These are phyloP conservation scores for Cinnamomum chago DNA, from an alignment of 164 flowering plant genomes.

Conservation along the genomic window DNA sequence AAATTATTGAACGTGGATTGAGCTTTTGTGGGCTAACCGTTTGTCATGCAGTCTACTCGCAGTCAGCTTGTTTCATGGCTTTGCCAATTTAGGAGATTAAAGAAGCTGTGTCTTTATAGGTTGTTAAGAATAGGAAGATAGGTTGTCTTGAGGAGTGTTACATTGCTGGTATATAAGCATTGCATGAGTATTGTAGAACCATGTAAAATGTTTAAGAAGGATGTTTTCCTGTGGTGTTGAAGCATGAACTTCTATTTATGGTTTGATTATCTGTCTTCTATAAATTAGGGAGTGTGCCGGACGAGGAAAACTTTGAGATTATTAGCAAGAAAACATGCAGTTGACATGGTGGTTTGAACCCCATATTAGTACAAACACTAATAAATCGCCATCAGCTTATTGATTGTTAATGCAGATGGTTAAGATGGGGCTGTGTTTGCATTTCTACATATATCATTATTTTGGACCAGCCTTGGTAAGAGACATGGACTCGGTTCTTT, in stretches of 20 bases:
- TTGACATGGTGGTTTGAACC: slow-evolving; percentile 34
- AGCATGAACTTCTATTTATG: slow-evolving; percentile 36
- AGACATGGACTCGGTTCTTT: slow-evolving; percentile 28
- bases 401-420: slow-evolving; percentile 37
- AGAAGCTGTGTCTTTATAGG: slow-evolving; percentile 35
- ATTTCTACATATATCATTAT: slow-evolving; percentile 32
- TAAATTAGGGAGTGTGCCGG: slow-evolving; percentile 26
- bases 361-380: slow-evolving; percentile 38
- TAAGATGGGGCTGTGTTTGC: slow-evolving; percentile 35
- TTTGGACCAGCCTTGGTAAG: slow-evolving; percentile 25
- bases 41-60: slow-evolving; percentile 37
- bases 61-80: slow-evolving; percentile 29
- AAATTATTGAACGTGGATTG: slow-evolving; percentile 21
- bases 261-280: slow-evolving; percentile 32
- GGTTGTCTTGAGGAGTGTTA: slow-evolving; percentile 30
- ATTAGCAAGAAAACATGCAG: slow-evolving; percentile 37
- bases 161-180: slow-evolving; percentile 26
- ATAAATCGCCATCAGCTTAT: slow-evolving; percentile 37
- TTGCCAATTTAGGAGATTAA: slow-evolving; percentile 28
- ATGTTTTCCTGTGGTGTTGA: slow-evolving; percentile 31
- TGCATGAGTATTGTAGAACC: slow-evolving; percentile 36
- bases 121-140: slow-evolving; percentile 25
- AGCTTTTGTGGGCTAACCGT: slow-evolving; percentile 26
- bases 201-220: slow-evolving; percentile 24
- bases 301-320: slow-evolving; percentile 27